Base-by-base conservation (phyloP, 2,329 filamentous ascomycete genomes). In the Epichloe sibirici region DNA sequence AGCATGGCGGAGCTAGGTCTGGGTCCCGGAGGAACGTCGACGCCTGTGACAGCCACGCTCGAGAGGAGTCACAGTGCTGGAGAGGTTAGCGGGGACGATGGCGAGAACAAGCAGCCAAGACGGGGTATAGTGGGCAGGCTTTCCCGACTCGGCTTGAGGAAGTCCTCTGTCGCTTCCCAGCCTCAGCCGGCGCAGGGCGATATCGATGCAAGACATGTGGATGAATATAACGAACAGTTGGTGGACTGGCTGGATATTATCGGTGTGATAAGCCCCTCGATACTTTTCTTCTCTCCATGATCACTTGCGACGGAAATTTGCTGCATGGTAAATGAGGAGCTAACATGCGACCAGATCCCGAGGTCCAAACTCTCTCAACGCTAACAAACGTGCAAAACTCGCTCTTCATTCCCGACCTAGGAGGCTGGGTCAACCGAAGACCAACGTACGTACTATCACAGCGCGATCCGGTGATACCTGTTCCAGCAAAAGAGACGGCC, bases 311-410 rank as follows among this genome's bases (percentile, higher is more conserved):
- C 31, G 9, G 9, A 31, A 31, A 3, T 31, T 3, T 31, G 31
- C 31, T 31, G 8, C 8, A 11, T 31, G 31, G 31, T 31, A 31
- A 3, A 31, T 31, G 31, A 31, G 12, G 8, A 46, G 37, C 40
- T n/a, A 42, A 46, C n/a, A 28, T 5, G n/a, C 31, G 17, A 31
- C 23, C 57, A 90, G 88, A 94, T 61, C 88, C 88, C 43, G 87
- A 94, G 69, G 83, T 95, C 3, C 82, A 87, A 38, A 88, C 88
- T 0, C 71, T 95, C 3, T 88, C 87, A 0, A 91, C 88, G 13
- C 77, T 94, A 9, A 94, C 87, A 44, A 95, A 95, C 61, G 83
- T 95, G 21, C 88, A 94, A 62, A 95, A 95, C 65, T 93, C 88
- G 0, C 79, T 95, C 9, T 94, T 94, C 67, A 73, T 94, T 2